A percentile compares a stretch with the other conserved stretches of the same genome.
These are phyloP conservation scores for Cladosporium austrohemisphaericum DNA, from an alignment of 2,329 filamentous ascomycete species.

Conservation along the genomic window DNA sequence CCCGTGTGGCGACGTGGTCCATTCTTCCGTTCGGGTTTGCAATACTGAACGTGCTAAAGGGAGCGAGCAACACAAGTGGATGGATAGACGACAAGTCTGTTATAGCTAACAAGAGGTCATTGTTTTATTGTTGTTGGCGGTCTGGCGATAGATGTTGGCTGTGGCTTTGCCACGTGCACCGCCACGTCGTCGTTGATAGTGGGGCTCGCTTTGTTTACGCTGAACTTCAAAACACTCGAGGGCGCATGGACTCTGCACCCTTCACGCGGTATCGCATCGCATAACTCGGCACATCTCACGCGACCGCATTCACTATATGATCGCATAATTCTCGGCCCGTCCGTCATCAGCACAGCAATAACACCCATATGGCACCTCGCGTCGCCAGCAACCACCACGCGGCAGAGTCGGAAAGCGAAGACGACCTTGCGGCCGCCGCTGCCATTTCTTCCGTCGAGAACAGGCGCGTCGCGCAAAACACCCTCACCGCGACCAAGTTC, in stretches of 20 bases:
- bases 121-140: too few relatives aligned
- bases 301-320: neutral
- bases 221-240: slow-evolving; percentile 1
- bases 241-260: slow-evolving; percentile 1
- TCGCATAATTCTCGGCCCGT: neutral
- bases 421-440: slow-evolving; percentile 22
- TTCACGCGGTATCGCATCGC: neutral
- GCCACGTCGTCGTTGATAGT: too few relatives aligned
- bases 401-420: slow-evolving; percentile 24
- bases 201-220: slow-evolving; percentile 1
- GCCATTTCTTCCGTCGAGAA: slow-evolving; percentile 20
- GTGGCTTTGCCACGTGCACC: too few relatives aligned
- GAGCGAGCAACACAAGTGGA: too few relatives aligned
- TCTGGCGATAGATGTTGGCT: too few relatives aligned
- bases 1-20: neutral
- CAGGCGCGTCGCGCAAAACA: slow-evolving; percentile 21
- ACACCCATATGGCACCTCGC: slow-evolving; percentile 6
- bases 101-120: too few relatives aligned
- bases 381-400: slow-evolving; percentile 13
- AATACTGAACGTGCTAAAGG: too few relatives aligned
- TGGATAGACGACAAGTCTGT: too few relatives aligned
- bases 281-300: neutral
- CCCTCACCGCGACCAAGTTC: slow-evolving; percentile 33
- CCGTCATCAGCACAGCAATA: neutral
- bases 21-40: too few relatives aligned